A percentile compares a stretch with the other conserved stretches of the same genome.
These are phyloP conservation scores for Coemansia sp. DNA, from an alignment of 192 early-diverging fungal species.

Conservation along the genomic window DNA sequence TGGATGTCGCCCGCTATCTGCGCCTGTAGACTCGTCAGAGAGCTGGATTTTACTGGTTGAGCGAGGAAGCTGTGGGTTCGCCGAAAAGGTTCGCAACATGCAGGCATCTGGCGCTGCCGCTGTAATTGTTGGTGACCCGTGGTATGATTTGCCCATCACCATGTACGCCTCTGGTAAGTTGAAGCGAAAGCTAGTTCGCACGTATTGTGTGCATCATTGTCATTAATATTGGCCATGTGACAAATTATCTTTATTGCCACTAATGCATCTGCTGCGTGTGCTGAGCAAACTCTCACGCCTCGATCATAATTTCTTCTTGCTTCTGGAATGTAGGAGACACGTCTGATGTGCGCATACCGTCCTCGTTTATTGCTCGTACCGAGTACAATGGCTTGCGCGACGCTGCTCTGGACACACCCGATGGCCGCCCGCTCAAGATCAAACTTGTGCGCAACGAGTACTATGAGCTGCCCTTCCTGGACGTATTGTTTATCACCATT, in stretches of 20 bases:
- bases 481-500: constrained; percentile 81
- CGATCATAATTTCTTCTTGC: not conserved
- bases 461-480: constrained; percentile 69
- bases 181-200: constrained; percentile 52
- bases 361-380: constrained; percentile 78
- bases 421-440: constrained; percentile 24
- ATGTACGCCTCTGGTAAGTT: constrained; percentile 68
- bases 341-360: constrained; percentile 83
- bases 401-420: constrained; percentile 23
- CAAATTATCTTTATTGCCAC: not conserved
- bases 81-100: constrained; percentile 90
- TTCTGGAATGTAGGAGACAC: constrained; percentile 69
- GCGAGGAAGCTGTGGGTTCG: constrained; percentile 87
- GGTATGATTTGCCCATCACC: constrained; percentile 76
- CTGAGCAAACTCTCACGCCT: not conserved
- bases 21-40: constrained; percentile 36
- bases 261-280: not conserved
- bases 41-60: constrained; percentile 86
- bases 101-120: constrained; percentile 81
- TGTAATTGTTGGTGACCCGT: constrained; percentile 86
- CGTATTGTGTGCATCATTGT: constrained; percentile 1
- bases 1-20: constrained; percentile 62
- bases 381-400: constrained; percentile 66
- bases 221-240: constrained; percentile 4
- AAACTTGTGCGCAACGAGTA: constrained; percentile 56